These are phyloP conservation scores for Sphaerulina vaccinii DNA, from an alignment of 2,329 filamentous ascomycete genomes.

Conservation along the genomic window DNA sequence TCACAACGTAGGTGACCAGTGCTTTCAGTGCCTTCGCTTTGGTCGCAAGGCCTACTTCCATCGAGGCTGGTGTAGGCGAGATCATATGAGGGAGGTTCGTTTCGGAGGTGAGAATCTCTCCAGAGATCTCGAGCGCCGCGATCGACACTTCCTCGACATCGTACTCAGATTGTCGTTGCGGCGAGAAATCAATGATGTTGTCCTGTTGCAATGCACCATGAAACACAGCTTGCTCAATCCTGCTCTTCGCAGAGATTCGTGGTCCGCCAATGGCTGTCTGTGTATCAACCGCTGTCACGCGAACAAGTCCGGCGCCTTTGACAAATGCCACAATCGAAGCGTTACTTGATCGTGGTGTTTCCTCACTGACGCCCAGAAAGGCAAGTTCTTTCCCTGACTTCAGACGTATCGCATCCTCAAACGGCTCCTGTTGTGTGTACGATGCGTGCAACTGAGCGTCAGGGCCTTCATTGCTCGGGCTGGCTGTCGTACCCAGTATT, in stretches of 20 bases:
- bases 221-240: slow-evolving; percentile 92
- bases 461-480: slow-evolving; percentile 63
- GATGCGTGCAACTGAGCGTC: slow-evolving; percentile 71
- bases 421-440: slow-evolving; percentile 63
- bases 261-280: slow-evolving; percentile 49
- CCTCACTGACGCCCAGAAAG: slow-evolving; percentile 51
- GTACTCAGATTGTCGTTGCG: slow-evolving; percentile 63
- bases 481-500: slow-evolving; percentile 71
- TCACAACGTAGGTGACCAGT: slow-evolving; percentile 69
- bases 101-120: slow-evolving; percentile 75
- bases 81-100: slow-evolving; percentile 73
- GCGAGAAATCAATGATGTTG: slow-evolving; percentile 84
- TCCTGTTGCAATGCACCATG: slow-evolving; percentile 71
- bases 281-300: slow-evolving; percentile 57
- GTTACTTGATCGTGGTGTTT: slow-evolving; percentile 42
- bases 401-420: slow-evolving; percentile 85
- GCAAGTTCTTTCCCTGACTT: slow-evolving; percentile 53
- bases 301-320: slow-evolving; percentile 57
- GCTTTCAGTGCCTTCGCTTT: slow-evolving; percentile 72
- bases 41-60: slow-evolving; percentile 76
- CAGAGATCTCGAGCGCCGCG: slow-evolving; percentile 76
- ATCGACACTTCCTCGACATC: slow-evolving; percentile 67
- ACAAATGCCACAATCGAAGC: slow-evolving; percentile 54
- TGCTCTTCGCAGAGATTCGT: slow-evolving; percentile 76
- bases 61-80: slow-evolving; percentile 64